These are phyloP conservation scores for Abelmoschus esculentus DNA, from an alignment of 345 rosid genomes.

Conservation along the genomic window DNA sequence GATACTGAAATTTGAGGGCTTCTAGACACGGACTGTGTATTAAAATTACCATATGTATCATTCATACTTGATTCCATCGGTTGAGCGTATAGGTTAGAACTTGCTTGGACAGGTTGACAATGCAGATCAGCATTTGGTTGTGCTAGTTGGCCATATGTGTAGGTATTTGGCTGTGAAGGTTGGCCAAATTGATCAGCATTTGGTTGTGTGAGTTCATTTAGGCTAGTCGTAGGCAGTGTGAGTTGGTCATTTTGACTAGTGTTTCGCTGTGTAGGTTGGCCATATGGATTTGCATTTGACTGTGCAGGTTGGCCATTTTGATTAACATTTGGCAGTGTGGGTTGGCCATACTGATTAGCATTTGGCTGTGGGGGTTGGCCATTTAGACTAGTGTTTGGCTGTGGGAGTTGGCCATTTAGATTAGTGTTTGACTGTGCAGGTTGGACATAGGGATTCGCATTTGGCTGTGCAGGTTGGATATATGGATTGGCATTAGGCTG, in stretches of 20 bases:
- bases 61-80: background rate
- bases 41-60: constrained; percentile 22
- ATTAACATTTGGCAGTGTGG: background rate
- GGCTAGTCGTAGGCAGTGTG: constrained; percentile 21
- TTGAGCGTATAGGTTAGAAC: constrained; percentile 6
- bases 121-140: background rate
- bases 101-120: background rate
- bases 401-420: background rate
- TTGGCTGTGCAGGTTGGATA: constrained; percentile 25
- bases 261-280: background rate
- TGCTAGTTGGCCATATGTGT: background rate
- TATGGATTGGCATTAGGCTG: constrained; percentile 23
- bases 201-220: constrained; percentile 27
- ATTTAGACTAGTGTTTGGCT: background rate
- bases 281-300: background rate
- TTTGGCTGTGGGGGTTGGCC: background rate
- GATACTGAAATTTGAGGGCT: constrained; percentile 26
- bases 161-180: background rate
- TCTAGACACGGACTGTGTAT: constrained; percentile 22
- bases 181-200: background rate
- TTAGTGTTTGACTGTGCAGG: background rate
- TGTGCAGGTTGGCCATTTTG: background rate
- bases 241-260: background rate
- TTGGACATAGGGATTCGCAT: constrained; percentile 8
- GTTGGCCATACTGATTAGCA: background rate